These are phyloP conservation scores for Cyclotella cryptica DNA, from an alignment of 108 stramenopile species.

Conservation along the genomic window DNA sequence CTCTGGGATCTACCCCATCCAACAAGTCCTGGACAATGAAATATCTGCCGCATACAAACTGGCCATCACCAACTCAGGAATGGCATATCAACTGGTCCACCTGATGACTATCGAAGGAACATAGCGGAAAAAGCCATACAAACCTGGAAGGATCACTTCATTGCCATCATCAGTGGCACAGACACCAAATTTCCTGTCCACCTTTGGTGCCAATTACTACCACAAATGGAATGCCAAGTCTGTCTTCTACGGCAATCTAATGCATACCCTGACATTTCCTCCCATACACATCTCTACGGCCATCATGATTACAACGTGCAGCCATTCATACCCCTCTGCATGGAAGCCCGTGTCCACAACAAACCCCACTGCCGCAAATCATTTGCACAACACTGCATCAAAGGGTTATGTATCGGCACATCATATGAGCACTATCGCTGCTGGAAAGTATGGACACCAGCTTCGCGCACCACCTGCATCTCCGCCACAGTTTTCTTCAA, in stretches of 20 bases:
- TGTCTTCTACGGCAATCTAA: constrained; percentile 16
- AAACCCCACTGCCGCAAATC: not conserved
- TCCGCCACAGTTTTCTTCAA: constrained; percentile 6
- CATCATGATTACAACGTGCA: constrained; percentile 1
- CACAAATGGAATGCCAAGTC: not conserved
- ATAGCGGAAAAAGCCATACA: constrained; percentile 22
- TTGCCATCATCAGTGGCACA: not conserved
- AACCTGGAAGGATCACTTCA: constrained; percentile 24
- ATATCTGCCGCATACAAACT: constrained; percentile 12
- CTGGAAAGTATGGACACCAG: not conserved
- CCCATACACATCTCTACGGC: constrained; percentile 19
- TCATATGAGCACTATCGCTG: constrained; percentile 23
- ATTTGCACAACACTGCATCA: not conserved
- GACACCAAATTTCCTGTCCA: constrained; percentile 17
- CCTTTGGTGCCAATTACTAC: constrained; percentile 26
- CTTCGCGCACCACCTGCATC: not conserved
- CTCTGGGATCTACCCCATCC: not conserved
- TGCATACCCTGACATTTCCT: constrained; percentile 8
- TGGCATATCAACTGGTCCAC: constrained; percentile 8
- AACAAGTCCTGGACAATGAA: constrained; percentile 31
- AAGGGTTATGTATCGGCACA: constrained; percentile 21
- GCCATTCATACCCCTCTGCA: constrained; percentile 16
- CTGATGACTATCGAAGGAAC: constrained; percentile 14
- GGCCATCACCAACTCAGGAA: not conserved
- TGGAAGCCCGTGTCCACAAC: constrained; percentile 1